Conservation (phyloP, 495 filamentous ascomycete species). For the Trichoderma parareesei region DNA sequence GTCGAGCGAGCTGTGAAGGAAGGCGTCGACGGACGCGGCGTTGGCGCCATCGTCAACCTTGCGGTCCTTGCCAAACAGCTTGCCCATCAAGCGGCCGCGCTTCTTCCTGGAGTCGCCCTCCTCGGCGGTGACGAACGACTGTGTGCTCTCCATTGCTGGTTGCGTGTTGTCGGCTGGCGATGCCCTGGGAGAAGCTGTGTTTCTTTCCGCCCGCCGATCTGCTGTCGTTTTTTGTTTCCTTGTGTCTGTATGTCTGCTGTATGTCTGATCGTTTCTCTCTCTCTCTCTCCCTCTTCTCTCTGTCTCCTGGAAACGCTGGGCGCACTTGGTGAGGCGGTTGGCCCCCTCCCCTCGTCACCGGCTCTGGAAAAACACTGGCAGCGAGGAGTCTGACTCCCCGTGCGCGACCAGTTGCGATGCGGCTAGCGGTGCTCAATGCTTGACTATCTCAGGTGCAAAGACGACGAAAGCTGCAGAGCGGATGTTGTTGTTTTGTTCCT, state of each 20-base stretch:
- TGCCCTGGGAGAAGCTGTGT: not conserved
- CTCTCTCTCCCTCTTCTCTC: not conserved
- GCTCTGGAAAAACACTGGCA: constrained; percentile 8
- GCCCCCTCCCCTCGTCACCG: not conserved
- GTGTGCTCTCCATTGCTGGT: constrained; percentile 38
- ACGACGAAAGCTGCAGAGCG: not conserved
- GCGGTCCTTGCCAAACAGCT: constrained; percentile 37
- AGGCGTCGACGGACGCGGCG: constrained; percentile 39
- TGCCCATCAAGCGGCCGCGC: constrained; percentile 38
- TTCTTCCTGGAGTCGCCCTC: constrained; percentile 32
- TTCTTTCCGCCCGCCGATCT: no score
- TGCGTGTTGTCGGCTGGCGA: not conserved
- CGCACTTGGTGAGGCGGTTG: not conserved
- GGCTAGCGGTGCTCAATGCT: not conserved
- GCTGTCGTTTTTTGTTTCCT: no score
- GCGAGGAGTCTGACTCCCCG: constrained; percentile 4
- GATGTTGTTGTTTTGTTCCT: not conserved
- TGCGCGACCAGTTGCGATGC: not conserved
- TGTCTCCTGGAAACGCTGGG: not conserved
- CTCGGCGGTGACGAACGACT: constrained; percentile 22
- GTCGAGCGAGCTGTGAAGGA: constrained; percentile 35
- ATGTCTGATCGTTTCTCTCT: not conserved
- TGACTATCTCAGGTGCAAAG: not conserved
- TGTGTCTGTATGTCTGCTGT: no score
- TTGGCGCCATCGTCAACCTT: constrained; percentile 32